Evolutionary conservation across 2,329 filamentous ascomycete species (phyloP).

Genomic region (Volutella citrinella): DNA sequence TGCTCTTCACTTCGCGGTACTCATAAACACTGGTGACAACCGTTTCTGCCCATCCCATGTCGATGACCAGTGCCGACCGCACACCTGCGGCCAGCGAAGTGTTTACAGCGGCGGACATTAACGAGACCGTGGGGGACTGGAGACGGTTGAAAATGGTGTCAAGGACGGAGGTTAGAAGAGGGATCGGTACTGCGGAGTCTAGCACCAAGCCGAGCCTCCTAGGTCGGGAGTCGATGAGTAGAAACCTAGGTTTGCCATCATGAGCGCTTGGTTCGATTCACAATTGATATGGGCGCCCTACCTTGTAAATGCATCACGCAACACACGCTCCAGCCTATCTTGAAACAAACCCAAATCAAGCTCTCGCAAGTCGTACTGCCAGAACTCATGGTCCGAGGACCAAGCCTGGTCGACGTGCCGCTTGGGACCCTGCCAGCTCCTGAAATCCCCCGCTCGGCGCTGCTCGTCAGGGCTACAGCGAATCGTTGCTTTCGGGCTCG

Average conservation of each 20-base stretch:
- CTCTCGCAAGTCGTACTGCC: conserved; percentile 69
- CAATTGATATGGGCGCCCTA: conserved; percentile 49
- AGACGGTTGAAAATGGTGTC: conserved; percentile 79
- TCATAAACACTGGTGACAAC: conserved; percentile 85
- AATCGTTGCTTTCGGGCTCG: conserved; percentile 67
- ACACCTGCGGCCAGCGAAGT: conserved; percentile 75
- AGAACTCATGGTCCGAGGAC: conserved; percentile 70
- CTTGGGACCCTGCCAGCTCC: conserved; percentile 60
- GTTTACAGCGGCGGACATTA: conserved; percentile 76
- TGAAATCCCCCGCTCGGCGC: conserved; percentile 77
- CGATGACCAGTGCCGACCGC: conserved; percentile 80
- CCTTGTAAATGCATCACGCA: conserved; percentile 80
- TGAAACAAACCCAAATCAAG: conserved; percentile 76
- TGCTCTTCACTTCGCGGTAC: conserved; percentile 74
- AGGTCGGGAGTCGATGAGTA: conserved; percentile 72
- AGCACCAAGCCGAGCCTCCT: conserved; percentile 72
- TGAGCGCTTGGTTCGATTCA: too few species aligned
- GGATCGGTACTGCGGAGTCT: conserved; percentile 73
- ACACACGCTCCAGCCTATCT: conserved; percentile 80
- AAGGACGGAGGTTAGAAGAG: conserved; percentile 71
- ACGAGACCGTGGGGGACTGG: conserved; percentile 74
- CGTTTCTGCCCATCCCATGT: conserved; percentile 92
- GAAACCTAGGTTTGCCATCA: conserved; percentile 41
- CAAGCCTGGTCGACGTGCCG: conserved; percentile 50
- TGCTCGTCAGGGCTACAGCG: conserved; percentile 73